Percentiles rank a stretch among this genome's conserved stretches.
Evolutionary conservation across 306 rosid genomes (phyloP).

Genomic region (Psophocarpus tetragonolobus): DNA sequence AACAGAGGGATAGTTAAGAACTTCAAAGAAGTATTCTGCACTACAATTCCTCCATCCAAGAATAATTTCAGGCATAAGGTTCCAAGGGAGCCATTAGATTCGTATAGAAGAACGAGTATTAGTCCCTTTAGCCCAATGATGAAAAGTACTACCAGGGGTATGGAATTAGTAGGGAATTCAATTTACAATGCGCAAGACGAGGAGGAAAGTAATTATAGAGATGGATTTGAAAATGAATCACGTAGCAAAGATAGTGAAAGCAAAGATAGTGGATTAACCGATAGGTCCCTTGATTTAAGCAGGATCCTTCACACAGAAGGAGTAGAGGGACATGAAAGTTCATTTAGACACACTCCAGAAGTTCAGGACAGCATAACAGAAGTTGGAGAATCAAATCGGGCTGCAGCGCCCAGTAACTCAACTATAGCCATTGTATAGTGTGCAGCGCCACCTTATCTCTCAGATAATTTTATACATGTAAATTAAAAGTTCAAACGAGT

Average conservation of each 20-base stretch:
- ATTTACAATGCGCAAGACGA: neutral
- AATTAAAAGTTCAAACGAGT: neutral
- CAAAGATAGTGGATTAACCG: constrained; percentile 19
- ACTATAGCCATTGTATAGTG: constrained; percentile 14
- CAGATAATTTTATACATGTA: neutral
- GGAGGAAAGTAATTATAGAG: constrained; percentile 14
- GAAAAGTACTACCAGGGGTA: constrained; percentile 39
- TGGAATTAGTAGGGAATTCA: constrained; percentile 45
- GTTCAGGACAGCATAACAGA: neutral
- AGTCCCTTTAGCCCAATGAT: constrained; percentile 46
- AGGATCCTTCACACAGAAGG: constrained; percentile 41
- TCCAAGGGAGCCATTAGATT: constrained; percentile 42
- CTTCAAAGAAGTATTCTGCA: constrained; percentile 60
- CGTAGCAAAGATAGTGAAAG: constrained; percentile 38
- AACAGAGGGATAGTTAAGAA: constrained; percentile 54
- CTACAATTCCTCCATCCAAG: constrained; percentile 63
- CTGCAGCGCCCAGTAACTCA: constrained; percentile 10
- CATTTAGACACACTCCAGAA: constrained; percentile 4
- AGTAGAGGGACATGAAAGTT: constrained; percentile 37
- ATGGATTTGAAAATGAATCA: constrained; percentile 34
- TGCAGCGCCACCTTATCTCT: neutral
- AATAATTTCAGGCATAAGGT: constrained; percentile 62
- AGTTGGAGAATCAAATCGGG: constrained; percentile 40
- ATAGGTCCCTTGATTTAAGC: constrained; percentile 45
- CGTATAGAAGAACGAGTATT: constrained; percentile 31